phyloP scores from a whole-genome alignment of 257 asterid species.

The Scutellaria galericulata region DNA sequence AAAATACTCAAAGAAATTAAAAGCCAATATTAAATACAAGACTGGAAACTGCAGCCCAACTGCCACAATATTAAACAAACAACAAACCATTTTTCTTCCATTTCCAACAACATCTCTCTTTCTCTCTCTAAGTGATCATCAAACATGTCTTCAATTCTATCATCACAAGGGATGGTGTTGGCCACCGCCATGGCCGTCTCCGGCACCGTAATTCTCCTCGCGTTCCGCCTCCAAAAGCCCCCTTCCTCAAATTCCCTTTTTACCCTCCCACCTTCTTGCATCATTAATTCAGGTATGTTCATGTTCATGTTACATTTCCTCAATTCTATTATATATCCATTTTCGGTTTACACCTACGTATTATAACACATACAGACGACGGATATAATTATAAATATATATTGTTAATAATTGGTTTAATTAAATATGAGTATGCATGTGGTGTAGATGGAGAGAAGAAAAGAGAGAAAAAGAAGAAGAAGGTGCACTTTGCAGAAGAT shows the following conservation, averaged over 20 bases:
- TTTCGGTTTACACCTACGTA: no score
- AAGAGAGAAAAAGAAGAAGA: conserved; percentile 57
- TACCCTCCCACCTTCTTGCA: conserved; percentile 53
- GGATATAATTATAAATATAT: no score
- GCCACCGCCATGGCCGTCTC: conserved; percentile 94
- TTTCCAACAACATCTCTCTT: neutral
- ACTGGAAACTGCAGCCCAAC: conserved; percentile 37
- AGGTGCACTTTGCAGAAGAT: conserved; percentile 82
- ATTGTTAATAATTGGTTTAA: no score
- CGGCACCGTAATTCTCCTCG: conserved; percentile 77
- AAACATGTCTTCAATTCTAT: conserved; percentile 56
- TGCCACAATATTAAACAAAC: conserved; percentile 32
- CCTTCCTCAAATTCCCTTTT: conserved; percentile 40
- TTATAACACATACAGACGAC: no score
- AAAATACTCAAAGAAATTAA: neutral
- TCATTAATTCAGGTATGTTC: conserved; percentile 54
- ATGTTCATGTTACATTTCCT: no score
- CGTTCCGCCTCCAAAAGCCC: conserved; percentile 66
- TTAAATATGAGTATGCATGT: neutral
- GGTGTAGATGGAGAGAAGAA: conserved; percentile 53
- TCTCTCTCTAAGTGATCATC: neutral
- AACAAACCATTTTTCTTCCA: conserved; percentile 23
- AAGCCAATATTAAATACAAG: conserved; percentile 6
- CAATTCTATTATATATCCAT: no score
- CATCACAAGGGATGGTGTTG: conserved; percentile 67